phyloP scores from a whole-genome alignment of 2,329 filamentous ascomycete genomes.

The Neofusicoccum umdonicola region DNA sequence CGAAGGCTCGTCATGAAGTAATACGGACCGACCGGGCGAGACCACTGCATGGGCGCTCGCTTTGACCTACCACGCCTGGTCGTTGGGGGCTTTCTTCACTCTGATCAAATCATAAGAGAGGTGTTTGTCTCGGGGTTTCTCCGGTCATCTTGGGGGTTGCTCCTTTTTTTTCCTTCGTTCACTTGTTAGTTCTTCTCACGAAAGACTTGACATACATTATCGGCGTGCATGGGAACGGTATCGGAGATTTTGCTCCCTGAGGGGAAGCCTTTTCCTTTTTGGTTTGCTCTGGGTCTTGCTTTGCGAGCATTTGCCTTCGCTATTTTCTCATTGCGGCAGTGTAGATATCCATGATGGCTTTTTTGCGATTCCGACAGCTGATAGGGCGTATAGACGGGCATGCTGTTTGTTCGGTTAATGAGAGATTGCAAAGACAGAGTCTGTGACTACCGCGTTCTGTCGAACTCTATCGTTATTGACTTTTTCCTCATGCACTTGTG shows the following conservation, averaged over 20 bases:
- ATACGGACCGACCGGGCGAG: background rate
- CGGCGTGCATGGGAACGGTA: slow-evolving; percentile 5
- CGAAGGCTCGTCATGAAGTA: background rate
- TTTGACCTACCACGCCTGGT: background rate
- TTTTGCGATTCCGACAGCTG: background rate
- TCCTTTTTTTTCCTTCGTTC: background rate
- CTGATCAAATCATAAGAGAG: background rate
- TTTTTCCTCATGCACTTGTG: background rate
- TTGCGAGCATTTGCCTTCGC: background rate
- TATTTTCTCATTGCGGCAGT: background rate
- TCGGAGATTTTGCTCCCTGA: background rate
- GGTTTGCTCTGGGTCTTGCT: background rate
- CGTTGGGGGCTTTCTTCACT: background rate
- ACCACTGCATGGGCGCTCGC: background rate
- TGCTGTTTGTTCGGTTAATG: slow-evolving; percentile 1
- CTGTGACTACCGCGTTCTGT: background rate
- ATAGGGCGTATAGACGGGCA: slow-evolving; percentile 6
- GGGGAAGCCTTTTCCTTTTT: background rate
- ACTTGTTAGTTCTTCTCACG: background rate
- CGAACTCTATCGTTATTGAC: background rate
- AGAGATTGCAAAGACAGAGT: background rate
- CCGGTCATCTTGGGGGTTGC: background rate
- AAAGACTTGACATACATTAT: slow-evolving; percentile 4
- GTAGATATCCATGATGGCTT: slow-evolving; percentile 12
- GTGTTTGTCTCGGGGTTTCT: background rate